Evolutionary conservation across 176 grass and related monocot species (phyloP).

Genomic region (Areca catechu): DNA sequence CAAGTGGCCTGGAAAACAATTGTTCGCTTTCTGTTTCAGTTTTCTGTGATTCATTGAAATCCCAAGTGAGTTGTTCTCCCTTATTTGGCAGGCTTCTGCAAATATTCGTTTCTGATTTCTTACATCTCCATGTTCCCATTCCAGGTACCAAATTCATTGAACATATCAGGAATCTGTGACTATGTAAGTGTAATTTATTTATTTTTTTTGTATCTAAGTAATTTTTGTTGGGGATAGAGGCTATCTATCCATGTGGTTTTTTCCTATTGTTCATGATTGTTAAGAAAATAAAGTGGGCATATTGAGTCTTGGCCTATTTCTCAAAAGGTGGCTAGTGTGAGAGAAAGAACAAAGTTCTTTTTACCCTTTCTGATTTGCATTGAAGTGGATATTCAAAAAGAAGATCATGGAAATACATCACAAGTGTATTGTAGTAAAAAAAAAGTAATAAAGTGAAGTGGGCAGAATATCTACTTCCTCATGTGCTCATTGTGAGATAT

Average conservation of each 20-base stretch:
- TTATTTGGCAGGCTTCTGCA: conserved; percentile 9
- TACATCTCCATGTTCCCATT: conserved; percentile 10
- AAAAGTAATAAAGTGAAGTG: no score
- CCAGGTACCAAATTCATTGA: conserved; percentile 48
- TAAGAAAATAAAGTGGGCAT: background rate
- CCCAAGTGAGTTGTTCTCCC: conserved; percentile 41
- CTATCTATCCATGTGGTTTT: background rate
- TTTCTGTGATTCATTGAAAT: conserved; percentile 54
- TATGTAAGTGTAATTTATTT: conserved; percentile 47
- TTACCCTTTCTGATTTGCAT: no score
- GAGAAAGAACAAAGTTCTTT: no score
- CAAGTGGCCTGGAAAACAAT: conserved; percentile 21
- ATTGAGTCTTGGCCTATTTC: background rate
- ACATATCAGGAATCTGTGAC: conserved; percentile 58
- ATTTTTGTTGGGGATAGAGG: no score
- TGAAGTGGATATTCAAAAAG: no score
- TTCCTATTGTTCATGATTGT: background rate
- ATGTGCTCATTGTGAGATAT: no score
- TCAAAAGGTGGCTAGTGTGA: background rate
- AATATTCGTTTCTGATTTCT: conserved; percentile 19
- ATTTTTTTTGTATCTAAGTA: no score
- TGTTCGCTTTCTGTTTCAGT: conserved; percentile 80
- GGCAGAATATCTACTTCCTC: no score
- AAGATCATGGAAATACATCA: no score
- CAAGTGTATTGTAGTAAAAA: no score